Evolutionary conservation across 2,329 filamentous ascomycete species (phyloP).

Genomic region (Scopulariopsis brevicaulis): DNA sequence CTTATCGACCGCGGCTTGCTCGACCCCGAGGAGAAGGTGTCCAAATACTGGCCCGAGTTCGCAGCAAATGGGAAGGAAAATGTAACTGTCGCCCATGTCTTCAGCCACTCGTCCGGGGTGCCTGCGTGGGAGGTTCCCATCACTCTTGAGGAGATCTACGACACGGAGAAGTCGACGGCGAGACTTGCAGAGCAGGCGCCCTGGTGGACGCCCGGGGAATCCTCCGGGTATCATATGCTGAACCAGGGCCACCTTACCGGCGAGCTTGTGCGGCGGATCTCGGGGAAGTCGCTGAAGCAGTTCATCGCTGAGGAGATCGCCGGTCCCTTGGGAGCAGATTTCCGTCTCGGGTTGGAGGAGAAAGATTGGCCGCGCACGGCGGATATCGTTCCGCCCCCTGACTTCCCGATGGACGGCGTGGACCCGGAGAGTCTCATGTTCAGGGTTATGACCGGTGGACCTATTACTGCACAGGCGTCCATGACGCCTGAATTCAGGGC

Average conservation of each 20-base stretch:
- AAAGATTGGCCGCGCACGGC: slow-evolving; percentile 27
- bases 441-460: slow-evolving; percentile 17
- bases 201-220: slow-evolving; percentile 30
- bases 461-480: slow-evolving; percentile 10
- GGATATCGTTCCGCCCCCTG: slow-evolving; percentile 15
- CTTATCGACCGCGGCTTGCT: slow-evolving; percentile 26
- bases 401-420: slow-evolving; percentile 8
- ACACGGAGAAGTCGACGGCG: slow-evolving; percentile 16
- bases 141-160: slow-evolving; percentile 18
- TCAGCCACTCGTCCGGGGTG: slow-evolving; percentile 26
- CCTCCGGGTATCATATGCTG: slow-evolving; percentile 27
- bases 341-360: slow-evolving; percentile 29
- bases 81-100: slow-evolving; percentile 24
- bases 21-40: slow-evolving; percentile 21
- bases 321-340: slow-evolving; percentile 29
- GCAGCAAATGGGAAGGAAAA: slow-evolving; percentile 25
- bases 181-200: slow-evolving; percentile 26
- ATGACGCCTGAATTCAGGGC: slow-evolving; percentile 20
- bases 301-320: slow-evolving; percentile 26
- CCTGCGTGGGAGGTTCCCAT: slow-evolving; percentile 19
- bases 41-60: slow-evolving; percentile 34
- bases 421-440: slow-evolving; percentile 13
- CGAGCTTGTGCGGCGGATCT: slow-evolving; percentile 27
- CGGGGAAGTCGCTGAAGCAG: slow-evolving; percentile 26
- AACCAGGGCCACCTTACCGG: slow-evolving; percentile 28